These are phyloP conservation scores for Delonix regia DNA, from an alignment of 306 rosid species.

Conservation along the genomic window DNA sequence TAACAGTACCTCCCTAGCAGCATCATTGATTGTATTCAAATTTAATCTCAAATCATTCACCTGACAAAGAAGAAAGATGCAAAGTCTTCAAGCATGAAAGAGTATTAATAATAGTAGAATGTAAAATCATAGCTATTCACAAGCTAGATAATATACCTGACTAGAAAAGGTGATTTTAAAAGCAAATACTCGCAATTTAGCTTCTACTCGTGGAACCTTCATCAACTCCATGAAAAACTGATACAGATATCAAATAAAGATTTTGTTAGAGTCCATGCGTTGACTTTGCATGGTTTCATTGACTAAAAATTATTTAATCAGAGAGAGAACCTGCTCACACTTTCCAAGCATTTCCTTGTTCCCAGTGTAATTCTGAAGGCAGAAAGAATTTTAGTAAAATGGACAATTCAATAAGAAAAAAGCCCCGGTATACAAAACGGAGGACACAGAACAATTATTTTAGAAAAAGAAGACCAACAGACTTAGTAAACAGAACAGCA, in stretches of 20 bases:
- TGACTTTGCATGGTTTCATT: slow-evolving; percentile 19
- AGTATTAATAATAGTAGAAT: slow-evolving; percentile 26
- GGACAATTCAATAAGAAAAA: neutral
- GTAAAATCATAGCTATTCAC: slow-evolving; percentile 27
- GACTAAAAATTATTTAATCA: slow-evolving; percentile 27
- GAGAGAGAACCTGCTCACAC: slow-evolving; percentile 88
- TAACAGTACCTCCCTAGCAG: slow-evolving; percentile 79
- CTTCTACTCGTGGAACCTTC: slow-evolving; percentile 97
- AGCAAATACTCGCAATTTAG: slow-evolving; percentile 96
- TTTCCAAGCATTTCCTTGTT: slow-evolving; percentile 90
- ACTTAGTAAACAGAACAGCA: slow-evolving; percentile 32
- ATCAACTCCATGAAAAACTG: slow-evolving; percentile 94
- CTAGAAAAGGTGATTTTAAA: slow-evolving; percentile 85
- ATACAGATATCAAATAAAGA: slow-evolving; percentile 28
- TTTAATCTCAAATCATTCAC: slow-evolving; percentile 76
- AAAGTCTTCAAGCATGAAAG: slow-evolving; percentile 35
- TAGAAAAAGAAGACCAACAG: neutral
- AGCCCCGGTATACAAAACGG: neutral
- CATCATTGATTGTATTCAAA: slow-evolving; percentile 79
- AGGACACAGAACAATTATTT: neutral
- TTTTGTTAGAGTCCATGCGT: slow-evolving; percentile 34
- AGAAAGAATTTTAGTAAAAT: slow-evolving; percentile 34
- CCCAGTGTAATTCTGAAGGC: slow-evolving; percentile 76
- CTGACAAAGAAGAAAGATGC: slow-evolving; percentile 53
- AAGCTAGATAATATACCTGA: slow-evolving; percentile 62